Conservation (phyloP, 2,329 filamentous ascomycete genomes). For the Neonectria punicea region DNA sequence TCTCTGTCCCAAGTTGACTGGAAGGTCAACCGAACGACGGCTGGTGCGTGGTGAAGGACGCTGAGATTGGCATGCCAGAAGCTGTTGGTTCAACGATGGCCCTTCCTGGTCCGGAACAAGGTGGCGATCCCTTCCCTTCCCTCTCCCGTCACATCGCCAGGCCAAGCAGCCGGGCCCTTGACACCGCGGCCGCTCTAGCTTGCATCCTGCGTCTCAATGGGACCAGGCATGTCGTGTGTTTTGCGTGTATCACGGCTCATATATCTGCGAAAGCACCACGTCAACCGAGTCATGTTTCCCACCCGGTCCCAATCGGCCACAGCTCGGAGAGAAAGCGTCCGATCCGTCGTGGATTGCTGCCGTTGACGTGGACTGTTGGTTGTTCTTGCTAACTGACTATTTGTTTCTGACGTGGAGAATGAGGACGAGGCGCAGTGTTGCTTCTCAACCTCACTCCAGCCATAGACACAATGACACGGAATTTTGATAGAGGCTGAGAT, state of each 20-base stretch:
- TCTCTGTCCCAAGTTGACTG: background rate
- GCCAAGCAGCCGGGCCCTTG: background rate
- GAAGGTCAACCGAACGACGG: background rate
- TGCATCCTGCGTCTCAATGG: background rate
- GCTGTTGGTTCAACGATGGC: constrained; percentile 1
- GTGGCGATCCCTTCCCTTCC: constrained; percentile 2
- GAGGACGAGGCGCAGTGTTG: background rate
- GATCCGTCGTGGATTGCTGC: background rate
- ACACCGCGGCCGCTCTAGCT: constrained; percentile 1
- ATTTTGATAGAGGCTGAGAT: background rate
- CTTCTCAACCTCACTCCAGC: background rate
- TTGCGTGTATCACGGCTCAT: constrained; percentile 5
- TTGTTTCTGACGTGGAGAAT: background rate
- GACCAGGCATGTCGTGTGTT: background rate
- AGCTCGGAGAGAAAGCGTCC: background rate
- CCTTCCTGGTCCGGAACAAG: background rate
- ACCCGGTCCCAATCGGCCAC: background rate
- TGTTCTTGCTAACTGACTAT: background rate
- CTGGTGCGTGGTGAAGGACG: background rate
- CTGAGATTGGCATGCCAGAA: background rate
- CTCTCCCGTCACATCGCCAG: background rate
- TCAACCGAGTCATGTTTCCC: background rate
- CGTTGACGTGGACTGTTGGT: background rate
- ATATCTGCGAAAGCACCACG: background rate
- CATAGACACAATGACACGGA: background rate